These are phyloP conservation scores for Metschnikowia kofuensis DNA, from an alignment of 805 yeast species.

Conservation along the genomic window DNA sequence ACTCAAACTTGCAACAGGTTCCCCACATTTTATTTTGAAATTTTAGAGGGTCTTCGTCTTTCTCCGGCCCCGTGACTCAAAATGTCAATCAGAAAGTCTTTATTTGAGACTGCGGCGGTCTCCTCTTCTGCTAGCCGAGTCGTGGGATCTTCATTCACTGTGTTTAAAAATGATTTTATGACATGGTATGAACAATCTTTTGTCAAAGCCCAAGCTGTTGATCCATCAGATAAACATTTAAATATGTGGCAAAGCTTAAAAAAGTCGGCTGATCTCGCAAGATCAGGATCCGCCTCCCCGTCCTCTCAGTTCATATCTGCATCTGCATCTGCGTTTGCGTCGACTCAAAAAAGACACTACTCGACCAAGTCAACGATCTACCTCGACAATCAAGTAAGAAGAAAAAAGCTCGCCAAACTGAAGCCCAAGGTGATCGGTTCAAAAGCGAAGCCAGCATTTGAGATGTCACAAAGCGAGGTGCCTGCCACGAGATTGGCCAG, in stretches of 20 bases:
- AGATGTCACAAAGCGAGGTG: constrained; percentile 64
- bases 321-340: not conserved
- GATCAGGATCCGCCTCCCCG: not conserved
- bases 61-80: not conserved
- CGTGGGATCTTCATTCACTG: constrained; percentile 16
- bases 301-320: not conserved
- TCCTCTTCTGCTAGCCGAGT: constrained; percentile 25
- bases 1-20: not conserved
- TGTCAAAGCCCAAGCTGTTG: constrained; percentile 18
- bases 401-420: constrained; percentile 11
- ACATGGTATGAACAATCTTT: constrained; percentile 22
- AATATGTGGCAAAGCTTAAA: constrained; percentile 25
- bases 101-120: constrained; percentile 25
- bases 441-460: constrained; percentile 29
- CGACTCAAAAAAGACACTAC: constrained; percentile 8
- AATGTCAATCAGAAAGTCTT: constrained; percentile 17
- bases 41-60: no score
- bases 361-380: constrained; percentile 11
- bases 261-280: constrained; percentile 10
- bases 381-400: constrained; percentile 11
- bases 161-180: constrained; percentile 20
- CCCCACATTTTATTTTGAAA: no score
- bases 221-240: constrained; percentile 18
- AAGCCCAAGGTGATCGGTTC: constrained; percentile 18
- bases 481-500: constrained; percentile 88